phyloP scores from a whole-genome alignment of 129 eudicot species.

The Cynara cardunculus region DNA sequence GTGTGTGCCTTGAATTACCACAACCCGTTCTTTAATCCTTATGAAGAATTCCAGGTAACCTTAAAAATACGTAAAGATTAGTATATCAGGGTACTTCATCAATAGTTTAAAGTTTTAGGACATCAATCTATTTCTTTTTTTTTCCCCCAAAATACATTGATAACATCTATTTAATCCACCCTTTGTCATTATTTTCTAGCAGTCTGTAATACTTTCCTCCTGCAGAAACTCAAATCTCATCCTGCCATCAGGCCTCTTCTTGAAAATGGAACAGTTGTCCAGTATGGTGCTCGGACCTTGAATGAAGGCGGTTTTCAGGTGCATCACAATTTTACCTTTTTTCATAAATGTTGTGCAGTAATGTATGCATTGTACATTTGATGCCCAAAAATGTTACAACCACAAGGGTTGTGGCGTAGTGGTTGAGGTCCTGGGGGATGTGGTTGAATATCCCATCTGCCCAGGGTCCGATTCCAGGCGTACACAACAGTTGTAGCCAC shows the following conservation, averaged over 20 bases:
- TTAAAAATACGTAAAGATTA: not conserved
- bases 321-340: not conserved
- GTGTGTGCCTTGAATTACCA: slow-evolving; percentile 93
- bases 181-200: not conserved
- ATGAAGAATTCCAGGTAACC: slow-evolving; percentile 91
- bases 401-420: no score
- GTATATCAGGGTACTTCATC: not conserved
- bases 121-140: not conserved
- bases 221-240: slow-evolving; percentile 80
- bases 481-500: no score
- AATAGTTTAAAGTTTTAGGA: not conserved
- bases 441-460: no score
- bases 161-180: not conserved
- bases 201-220: slow-evolving; percentile 3
- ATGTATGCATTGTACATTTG: not conserved
- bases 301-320: slow-evolving; percentile 99
- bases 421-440: no score
- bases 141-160: not conserved
- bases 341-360: not conserved
- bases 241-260: slow-evolving; percentile 82
- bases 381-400: not conserved
- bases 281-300: slow-evolving; percentile 95
- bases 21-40: slow-evolving; percentile 87
- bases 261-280: slow-evolving; percentile 82
- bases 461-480: no score